Evolutionary conservation across 202 grass and related monocot species (phyloP), one percentile per base, ranked within the genome.

Genomic region (Carex sylvatica): DNA sequence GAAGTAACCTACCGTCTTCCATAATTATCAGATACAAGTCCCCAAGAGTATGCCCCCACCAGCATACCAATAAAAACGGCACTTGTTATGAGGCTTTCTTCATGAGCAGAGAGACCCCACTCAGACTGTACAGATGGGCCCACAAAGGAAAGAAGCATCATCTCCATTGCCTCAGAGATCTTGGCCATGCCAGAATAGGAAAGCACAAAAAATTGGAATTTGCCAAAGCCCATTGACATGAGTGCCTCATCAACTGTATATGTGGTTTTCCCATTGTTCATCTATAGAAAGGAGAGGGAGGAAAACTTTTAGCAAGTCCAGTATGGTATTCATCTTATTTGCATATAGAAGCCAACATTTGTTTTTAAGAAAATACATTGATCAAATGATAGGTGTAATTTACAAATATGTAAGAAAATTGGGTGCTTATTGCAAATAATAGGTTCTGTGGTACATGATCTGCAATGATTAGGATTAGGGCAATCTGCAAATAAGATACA

Each of bases 141-240:
- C 60, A 98, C 95, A 81, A 98, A 98, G 20, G 95, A 98, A 31
- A 98, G 72, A 87, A 98, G 95, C 95, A 98, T 98, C 95, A 98
- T 98, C 74, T 98, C 92, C 95, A 98, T 98, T 65, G 95, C 95
- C 83, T 98, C 95, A 12, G 95, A 98, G 60, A 98, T 95, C 89
- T 94, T 95, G 42, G 91, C 95, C 95, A 98, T 98, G 44, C 92
- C 95, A 3, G 95, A 90, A 78, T 98, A 98, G 14, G 89, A 89
- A 72, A 95, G 92, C 56, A 98, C 96, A 52, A 98, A 93, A 5
- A 74, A 88, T 20, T 98, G 96, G 83, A 98, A 95, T 58, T 98
- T 98, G 6, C 96, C 96, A 61, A 93, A 98, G 1, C 92, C 96
- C 88, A 98, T 88, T 47, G 85, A 95, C 4, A 87, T 33, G 70